Evolutionary conservation across 306 rosid species (phyloP).

Genomic region (Ochetophila trinervis): DNA sequence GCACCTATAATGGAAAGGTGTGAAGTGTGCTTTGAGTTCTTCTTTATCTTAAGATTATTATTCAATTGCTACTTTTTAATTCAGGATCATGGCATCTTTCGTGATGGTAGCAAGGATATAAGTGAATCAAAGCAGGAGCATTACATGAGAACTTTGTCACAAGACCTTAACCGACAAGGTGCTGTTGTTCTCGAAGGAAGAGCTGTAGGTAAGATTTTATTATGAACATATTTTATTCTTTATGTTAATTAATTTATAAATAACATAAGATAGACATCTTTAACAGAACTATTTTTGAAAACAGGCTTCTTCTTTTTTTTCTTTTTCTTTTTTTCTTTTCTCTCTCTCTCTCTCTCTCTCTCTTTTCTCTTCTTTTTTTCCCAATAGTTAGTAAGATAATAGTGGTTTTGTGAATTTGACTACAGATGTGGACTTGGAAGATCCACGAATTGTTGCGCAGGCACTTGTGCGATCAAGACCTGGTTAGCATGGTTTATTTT

Average conservation of each 20-base stretch:
- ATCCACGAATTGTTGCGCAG: constrained; percentile 67
- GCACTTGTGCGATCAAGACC: constrained; percentile 64
- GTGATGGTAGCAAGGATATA: constrained; percentile 86
- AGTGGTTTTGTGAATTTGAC: constrained; percentile 33
- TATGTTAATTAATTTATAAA: neutral
- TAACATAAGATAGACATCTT: neutral
- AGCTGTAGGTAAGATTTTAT: constrained; percentile 53
- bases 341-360: neutral
- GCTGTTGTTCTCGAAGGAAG: constrained; percentile 98
- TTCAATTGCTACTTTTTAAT: constrained; percentile 24
- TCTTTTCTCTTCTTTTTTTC: neutral
- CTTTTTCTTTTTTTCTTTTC: neutral
- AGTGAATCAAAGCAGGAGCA: constrained; percentile 52
- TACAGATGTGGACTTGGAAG: constrained; percentile 79
- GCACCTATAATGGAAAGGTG: neutral
- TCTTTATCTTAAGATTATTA: constrained; percentile 9
- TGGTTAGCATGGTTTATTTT: constrained; percentile 46
- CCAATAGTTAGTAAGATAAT: constrained; percentile 21
- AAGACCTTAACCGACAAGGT: constrained; percentile 97
- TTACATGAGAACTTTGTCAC: constrained; percentile 73
- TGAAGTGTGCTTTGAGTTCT: neutral
- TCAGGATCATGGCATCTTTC: constrained; percentile 96
- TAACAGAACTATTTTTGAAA: neutral
- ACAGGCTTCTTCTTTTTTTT: too few relatives aligned
- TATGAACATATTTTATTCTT: constrained; percentile 4